Evolutionary conservation across 257 asterid genomes (phyloP).

Genomic region (Fraxinus pennsylvanica): DNA sequence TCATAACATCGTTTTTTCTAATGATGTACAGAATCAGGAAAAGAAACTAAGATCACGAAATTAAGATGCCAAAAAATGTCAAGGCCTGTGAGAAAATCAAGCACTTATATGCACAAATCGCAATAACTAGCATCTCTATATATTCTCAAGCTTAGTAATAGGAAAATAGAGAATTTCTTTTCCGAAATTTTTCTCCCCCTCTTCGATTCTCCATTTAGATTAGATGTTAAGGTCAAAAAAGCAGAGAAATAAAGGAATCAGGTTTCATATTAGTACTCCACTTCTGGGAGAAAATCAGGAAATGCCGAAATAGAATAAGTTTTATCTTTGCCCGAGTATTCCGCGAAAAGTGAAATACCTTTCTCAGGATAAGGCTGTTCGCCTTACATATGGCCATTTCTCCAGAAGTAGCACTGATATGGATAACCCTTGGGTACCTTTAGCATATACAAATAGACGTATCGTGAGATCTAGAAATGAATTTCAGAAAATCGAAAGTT

Average conservation of each 20-base stretch:
- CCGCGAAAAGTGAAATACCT: conserved; percentile 47
- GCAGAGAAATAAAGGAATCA: not conserved
- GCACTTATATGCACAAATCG: too few relatives aligned
- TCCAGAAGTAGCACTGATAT: conserved; percentile 99
- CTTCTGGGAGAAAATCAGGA: not conserved
- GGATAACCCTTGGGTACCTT: conserved; percentile 98
- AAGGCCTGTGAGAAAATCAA: not conserved
- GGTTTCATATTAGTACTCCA: conserved; percentile 1
- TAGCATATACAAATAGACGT: conserved; percentile 15
- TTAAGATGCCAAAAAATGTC: not conserved
- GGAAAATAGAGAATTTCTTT: not conserved
- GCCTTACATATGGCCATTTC: conserved; percentile 94
- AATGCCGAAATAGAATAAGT: not conserved
- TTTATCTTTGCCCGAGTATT: conserved; percentile 19
- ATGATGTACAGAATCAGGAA: conserved; percentile 5
- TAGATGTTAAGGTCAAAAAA: not conserved
- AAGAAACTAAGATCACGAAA: too few relatives aligned
- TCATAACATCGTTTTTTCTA: not conserved
- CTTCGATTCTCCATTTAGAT: not conserved
- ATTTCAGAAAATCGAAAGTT: conserved; percentile 26
- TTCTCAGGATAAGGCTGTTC: conserved; percentile 77
- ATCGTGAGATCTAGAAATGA: conserved; percentile 25
- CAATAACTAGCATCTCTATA: too few relatives aligned
- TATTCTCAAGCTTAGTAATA: not conserved
- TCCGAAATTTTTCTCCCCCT: not conserved